A percentile compares a stretch with the other conserved stretches of the same genome.
Conservation (phyloP, 2,329 filamentous ascomycete genomes). For the Madurella mycetomatis region DNA sequence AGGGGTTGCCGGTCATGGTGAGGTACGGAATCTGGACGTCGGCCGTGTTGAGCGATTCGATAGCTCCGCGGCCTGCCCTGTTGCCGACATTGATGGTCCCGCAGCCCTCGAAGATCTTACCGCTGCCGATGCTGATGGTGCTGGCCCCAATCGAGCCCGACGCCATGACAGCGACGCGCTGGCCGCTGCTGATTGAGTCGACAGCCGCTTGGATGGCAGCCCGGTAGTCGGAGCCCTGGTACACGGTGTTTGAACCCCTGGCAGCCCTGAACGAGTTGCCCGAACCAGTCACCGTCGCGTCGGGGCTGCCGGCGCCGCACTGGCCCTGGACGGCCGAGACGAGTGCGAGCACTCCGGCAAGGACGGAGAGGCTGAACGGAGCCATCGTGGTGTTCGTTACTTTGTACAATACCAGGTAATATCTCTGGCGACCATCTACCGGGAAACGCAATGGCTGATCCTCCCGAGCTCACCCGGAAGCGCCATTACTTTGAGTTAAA, state of each 20-base stretch:
- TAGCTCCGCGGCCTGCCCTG: conserved; percentile 45
- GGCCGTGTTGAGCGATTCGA: conserved; percentile 46
- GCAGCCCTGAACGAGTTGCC: conserved; percentile 42
- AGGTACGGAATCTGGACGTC: conserved; percentile 53
- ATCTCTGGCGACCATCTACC: background rate
- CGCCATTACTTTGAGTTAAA: background rate
- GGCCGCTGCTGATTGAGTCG: conserved; percentile 46
- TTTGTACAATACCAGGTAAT: background rate
- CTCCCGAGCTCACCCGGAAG: too few species aligned
- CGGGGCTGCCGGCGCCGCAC: conserved; percentile 44
- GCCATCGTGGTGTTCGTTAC: conserved; percentile 30
- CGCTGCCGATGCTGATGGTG: conserved; percentile 47
- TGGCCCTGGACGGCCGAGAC: conserved; percentile 37
- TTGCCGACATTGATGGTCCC: conserved; percentile 48
- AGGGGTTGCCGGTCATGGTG: conserved; percentile 53
- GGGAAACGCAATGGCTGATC: background rate
- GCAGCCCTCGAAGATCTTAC: conserved; percentile 56
- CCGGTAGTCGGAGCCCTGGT: conserved; percentile 50
- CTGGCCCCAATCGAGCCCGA: conserved; percentile 52
- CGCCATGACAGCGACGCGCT: conserved; percentile 51
- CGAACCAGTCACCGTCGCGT: conserved; percentile 45
- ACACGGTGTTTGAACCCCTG: conserved; percentile 42
- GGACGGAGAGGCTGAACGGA: conserved; percentile 28
- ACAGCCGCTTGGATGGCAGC: conserved; percentile 52
- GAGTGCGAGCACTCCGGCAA: conserved; percentile 41